These are phyloP conservation scores for Trichosporon sp. DNA, from an alignment of 1,284 basidiomycete genomes.

Conservation along the genomic window DNA sequence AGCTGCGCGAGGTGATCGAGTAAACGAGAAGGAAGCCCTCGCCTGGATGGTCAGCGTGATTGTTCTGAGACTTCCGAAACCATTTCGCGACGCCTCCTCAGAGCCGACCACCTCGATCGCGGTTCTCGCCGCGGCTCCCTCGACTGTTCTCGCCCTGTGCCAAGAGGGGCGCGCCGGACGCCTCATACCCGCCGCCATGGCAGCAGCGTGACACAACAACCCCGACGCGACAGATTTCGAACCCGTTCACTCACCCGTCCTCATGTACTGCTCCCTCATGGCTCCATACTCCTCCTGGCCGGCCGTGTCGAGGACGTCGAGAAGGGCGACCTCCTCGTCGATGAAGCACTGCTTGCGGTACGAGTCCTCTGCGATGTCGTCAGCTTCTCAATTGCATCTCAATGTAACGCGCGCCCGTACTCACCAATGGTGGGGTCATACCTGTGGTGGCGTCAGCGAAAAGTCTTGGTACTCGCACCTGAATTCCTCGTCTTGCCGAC, in stretches of 20 bases:
- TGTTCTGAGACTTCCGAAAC: too few relatives aligned
- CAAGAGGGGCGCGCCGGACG: background rate
- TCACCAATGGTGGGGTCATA: slow-evolving; percentile 91
- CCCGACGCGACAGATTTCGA: background rate
- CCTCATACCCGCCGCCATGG: slow-evolving; percentile 11
- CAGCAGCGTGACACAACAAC: slow-evolving; percentile 24
- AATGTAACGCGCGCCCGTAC: slow-evolving; percentile 25
- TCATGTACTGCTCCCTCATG: slow-evolving; percentile 58
- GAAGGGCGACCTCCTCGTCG: slow-evolving; percentile 94
- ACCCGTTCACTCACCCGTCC: slow-evolving; percentile 60
- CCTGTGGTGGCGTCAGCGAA: slow-evolving; percentile 34
- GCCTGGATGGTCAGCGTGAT: slow-evolving; percentile 71
- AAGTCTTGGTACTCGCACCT: slow-evolving; percentile 13
- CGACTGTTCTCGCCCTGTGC: background rate
- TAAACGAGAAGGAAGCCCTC: slow-evolving; percentile 99
- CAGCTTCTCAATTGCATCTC: slow-evolving; percentile 17
- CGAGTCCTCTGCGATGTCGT: slow-evolving; percentile 66
- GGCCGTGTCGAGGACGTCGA: slow-evolving; percentile 97
- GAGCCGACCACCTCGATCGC: background rate
- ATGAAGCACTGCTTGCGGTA: slow-evolving; percentile 96
- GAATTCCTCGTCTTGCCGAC: slow-evolving; percentile 12
- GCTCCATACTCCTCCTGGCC: slow-evolving; percentile 96
- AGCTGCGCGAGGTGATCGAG: slow-evolving; percentile 85
- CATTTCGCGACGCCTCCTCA: background rate
- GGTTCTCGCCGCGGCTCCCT: background rate